phyloP scores from a whole-genome alignment of 2,329 filamentous ascomycete genomes.

The Neofusicoccum ribis region DNA sequence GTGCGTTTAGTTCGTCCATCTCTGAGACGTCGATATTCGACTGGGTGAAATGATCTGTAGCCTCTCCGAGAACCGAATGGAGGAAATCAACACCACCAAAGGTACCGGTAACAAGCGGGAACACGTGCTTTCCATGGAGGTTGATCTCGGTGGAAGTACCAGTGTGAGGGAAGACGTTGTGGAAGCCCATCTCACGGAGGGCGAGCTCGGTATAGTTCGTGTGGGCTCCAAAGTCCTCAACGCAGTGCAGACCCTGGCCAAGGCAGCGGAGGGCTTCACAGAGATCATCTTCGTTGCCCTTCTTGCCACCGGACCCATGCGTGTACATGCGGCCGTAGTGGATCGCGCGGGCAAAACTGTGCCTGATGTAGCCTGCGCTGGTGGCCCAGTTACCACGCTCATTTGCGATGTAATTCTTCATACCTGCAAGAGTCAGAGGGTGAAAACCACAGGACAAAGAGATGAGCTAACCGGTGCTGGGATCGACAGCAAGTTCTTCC shows the following conservation, averaged over 20 bases:
- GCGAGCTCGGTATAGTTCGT: conserved; percentile 58
- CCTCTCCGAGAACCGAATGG: conserved; percentile 52
- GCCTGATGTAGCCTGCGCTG: conserved; percentile 73
- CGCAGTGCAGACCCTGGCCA: conserved; percentile 54
- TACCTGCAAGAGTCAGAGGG: conserved; percentile 53
- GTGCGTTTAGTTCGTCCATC: conserved; percentile 48
- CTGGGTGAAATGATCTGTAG: conserved; percentile 51
- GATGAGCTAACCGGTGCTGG: conserved; percentile 33
- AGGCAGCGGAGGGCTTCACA: conserved; percentile 52
- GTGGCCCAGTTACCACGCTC: conserved; percentile 86
- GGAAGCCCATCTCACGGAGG: conserved; percentile 52
- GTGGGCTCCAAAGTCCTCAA: conserved; percentile 57
- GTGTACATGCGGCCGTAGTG: conserved; percentile 52
- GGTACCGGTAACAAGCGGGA: conserved; percentile 55
- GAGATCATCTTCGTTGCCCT: conserved; percentile 46
- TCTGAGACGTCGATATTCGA: conserved; percentile 41
- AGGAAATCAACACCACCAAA: conserved; percentile 56
- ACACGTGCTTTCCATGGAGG: conserved; percentile 49
- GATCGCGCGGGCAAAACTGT: conserved; percentile 50
- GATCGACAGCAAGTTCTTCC: conserved; percentile 48
- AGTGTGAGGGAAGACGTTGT: conserved; percentile 54
- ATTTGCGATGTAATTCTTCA: conserved; percentile 99
- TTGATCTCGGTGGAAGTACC: conserved; percentile 48
- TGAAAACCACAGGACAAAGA: not conserved
- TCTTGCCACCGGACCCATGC: conserved; percentile 42